phyloP scores from a whole-genome alignment of 345 rosid species.

The Dimocarpus longan region DNA sequence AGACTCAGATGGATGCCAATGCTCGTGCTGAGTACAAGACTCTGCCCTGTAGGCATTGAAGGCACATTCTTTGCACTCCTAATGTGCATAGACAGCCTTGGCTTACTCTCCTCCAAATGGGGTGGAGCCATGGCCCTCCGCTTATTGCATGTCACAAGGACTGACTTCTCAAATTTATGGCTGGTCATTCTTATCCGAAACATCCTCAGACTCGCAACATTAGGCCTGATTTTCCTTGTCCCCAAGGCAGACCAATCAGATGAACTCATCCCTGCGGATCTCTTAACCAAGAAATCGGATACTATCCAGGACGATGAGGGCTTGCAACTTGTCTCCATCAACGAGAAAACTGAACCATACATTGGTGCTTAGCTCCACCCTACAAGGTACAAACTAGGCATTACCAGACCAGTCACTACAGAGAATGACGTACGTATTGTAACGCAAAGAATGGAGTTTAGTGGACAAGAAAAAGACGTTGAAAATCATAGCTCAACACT shows the following conservation, averaged over 20 bases:
- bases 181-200: constrained; percentile 62
- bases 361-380: not conserved
- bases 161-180: constrained; percentile 67
- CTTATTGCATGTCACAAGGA: constrained; percentile 57
- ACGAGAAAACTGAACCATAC: constrained; percentile 1
- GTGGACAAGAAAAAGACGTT: not conserved
- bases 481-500: not conserved
- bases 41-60: constrained; percentile 80
- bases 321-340: constrained; percentile 41
- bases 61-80: constrained; percentile 79
- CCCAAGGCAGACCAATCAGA: constrained; percentile 56
- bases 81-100: constrained; percentile 79
- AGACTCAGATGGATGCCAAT: constrained; percentile 81
- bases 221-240: constrained; percentile 67
- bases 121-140: constrained; percentile 69
- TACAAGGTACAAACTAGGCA: too few species aligned
- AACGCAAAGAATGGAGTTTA: too few species aligned
- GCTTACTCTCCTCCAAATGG: constrained; percentile 66
- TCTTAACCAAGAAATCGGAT: constrained; percentile 21
- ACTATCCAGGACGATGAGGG: constrained; percentile 28
- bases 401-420: not conserved
- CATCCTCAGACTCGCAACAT: constrained; percentile 51
- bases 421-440: not conserved
- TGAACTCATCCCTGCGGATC: constrained; percentile 42
- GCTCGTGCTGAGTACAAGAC: constrained; percentile 70